These are phyloP conservation scores for Thelonectria rubi DNA, from an alignment of 2,329 filamentous ascomycete genomes.

Conservation along the genomic window DNA sequence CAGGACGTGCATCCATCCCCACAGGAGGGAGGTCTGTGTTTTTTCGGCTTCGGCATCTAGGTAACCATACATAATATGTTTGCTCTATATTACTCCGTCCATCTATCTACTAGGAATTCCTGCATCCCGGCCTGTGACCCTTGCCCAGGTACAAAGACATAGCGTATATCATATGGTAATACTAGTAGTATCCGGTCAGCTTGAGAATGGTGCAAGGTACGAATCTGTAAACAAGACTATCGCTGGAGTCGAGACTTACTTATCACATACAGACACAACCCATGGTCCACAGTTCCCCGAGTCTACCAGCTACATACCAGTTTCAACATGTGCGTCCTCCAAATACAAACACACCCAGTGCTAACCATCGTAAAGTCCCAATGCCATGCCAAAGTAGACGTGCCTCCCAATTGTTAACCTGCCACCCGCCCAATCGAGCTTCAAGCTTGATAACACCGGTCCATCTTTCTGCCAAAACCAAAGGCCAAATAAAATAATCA, in stretches of 20 bases:
- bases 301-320: slow-evolving; percentile 9
- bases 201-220: neutral
- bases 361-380: slow-evolving; percentile 34
- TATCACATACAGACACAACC: slow-evolving; percentile 18
- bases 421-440: slow-evolving; percentile 25
- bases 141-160: too few species aligned
- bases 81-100: neutral
- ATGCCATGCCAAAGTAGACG: slow-evolving; percentile 29
- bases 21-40: neutral
- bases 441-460: slow-evolving; percentile 24
- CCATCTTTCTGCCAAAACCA: slow-evolving; percentile 26
- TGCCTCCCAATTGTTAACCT: slow-evolving; percentile 30
- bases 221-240: slow-evolving; percentile 1
- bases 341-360: neutral
- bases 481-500: slow-evolving; percentile 7
- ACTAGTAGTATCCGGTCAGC: neutral
- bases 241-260: neutral
- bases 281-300: slow-evolving; percentile 9
- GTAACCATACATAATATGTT: neutral
- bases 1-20: neutral
- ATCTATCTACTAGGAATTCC: too few species aligned
- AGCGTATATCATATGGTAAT: neutral
- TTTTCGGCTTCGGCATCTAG: neutral
- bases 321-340: slow-evolving; percentile 14
- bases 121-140: neutral